phyloP scores from a whole-genome alignment of 2,329 filamentous ascomycete species.

The Pyricularia sp. region DNA sequence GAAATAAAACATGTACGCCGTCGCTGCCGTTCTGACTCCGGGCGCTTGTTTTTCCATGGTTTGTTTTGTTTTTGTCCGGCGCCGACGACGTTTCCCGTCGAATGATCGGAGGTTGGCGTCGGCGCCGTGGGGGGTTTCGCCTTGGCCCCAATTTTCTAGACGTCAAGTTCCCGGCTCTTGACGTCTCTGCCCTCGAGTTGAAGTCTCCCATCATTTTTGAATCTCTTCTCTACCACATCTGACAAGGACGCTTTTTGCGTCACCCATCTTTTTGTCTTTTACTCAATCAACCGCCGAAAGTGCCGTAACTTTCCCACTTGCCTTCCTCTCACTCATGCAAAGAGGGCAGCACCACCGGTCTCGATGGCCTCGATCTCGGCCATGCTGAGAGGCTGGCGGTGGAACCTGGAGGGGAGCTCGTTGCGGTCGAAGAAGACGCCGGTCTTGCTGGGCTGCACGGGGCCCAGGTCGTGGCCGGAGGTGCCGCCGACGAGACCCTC shows the following conservation, averaged over 20 bases:
- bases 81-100: neutral
- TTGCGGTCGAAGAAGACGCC: slow-evolving; percentile 83
- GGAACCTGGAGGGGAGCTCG: slow-evolving; percentile 80
- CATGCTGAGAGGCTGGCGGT: slow-evolving; percentile 60
- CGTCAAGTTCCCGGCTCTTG: neutral
- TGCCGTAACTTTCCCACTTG: neutral
- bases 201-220: neutral
- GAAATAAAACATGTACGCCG: neutral
- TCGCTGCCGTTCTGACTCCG: slow-evolving; percentile 1
- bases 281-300: neutral
- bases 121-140: neutral
- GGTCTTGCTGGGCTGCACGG: slow-evolving; percentile 52
- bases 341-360: slow-evolving; percentile 69
- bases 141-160: neutral
- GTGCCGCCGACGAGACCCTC: slow-evolving; percentile 44
- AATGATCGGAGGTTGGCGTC: neutral
- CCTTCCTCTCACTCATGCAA: slow-evolving; percentile 26
- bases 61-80: neutral
- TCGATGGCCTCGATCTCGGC: slow-evolving; percentile 94
- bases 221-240: neutral
- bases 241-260: neutral
- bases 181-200: neutral
- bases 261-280: neutral
- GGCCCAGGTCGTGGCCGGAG: slow-evolving; percentile 62
- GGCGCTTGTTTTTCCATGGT: neutral